These are phyloP conservation scores for Malassezia nana DNA, from an alignment of 1,284 basidiomycete species.

Conservation along the genomic window DNA sequence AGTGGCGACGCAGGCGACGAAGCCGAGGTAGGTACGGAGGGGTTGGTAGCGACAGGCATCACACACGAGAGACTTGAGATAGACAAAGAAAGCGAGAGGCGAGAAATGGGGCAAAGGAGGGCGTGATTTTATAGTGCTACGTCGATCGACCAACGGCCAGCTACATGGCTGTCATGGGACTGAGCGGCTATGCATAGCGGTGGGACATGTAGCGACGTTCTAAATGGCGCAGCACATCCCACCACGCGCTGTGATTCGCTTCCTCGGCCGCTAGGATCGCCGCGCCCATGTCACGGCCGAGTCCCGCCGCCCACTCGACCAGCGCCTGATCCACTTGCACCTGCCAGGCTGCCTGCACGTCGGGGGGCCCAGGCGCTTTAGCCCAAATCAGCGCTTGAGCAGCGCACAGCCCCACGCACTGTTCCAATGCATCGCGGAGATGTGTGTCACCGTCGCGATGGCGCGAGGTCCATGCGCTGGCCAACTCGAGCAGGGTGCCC, in stretches of 20 bases:
- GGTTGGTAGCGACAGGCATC: too few species aligned
- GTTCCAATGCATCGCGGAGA: slow-evolving; percentile 2
- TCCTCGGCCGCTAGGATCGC: slow-evolving; percentile 10
- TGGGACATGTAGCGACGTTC: background rate
- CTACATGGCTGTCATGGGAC: background rate
- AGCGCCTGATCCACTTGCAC: slow-evolving; percentile 1
- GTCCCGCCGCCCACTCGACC: slow-evolving; percentile 12
- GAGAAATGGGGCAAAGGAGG: background rate
- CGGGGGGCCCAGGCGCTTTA: background rate
- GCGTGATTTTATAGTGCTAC: background rate
- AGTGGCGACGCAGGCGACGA: too few species aligned
- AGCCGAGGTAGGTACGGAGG: too few species aligned
- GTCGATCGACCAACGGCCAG: background rate
- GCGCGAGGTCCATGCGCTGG: background rate
- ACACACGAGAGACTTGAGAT: too few species aligned
- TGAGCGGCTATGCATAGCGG: background rate
- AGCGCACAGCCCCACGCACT: slow-evolving; percentile 12
- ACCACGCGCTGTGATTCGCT: background rate
- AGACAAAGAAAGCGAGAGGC: background rate
- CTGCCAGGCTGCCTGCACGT: background rate
- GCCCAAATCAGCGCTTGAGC: slow-evolving; percentile 16
- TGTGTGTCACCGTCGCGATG: background rate
- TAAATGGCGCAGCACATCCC: slow-evolving; percentile 4
- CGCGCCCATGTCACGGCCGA: slow-evolving; percentile 16
- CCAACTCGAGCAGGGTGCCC: slow-evolving; percentile 36